Conservation (phyloP, 805 yeast genomes). For the Cephaloascus albidus region DNA sequence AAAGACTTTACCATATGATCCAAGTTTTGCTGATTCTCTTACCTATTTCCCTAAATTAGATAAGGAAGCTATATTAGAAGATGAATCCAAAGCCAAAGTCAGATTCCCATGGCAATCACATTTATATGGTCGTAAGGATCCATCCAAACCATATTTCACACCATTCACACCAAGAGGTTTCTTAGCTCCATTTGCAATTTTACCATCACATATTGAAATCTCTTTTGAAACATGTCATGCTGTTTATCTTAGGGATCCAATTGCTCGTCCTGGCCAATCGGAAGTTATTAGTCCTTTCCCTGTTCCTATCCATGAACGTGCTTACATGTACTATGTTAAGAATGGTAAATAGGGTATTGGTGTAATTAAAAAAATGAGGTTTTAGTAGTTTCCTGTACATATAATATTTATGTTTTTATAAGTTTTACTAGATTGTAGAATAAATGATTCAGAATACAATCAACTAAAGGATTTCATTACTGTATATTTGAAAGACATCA, state of each 20-base stretch:
- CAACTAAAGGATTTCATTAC: too few species aligned
- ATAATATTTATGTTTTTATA: background rate
- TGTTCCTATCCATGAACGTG: constrained; percentile 77
- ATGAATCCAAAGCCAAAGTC: constrained; percentile 40
- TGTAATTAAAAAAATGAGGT: too few species aligned
- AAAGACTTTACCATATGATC: constrained; percentile 29
- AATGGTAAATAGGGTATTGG: constrained; percentile 37
- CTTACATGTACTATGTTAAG: constrained; percentile 88
- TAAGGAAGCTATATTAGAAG: constrained; percentile 36
- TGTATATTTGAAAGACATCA: too few species aligned
- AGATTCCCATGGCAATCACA: constrained; percentile 73
- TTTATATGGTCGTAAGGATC: constrained; percentile 72
- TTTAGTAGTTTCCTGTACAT: constrained; percentile 3
- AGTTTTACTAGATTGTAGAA: too few species aligned
- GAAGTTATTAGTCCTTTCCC: constrained; percentile 92
- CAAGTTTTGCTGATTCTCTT: constrained; percentile 34
- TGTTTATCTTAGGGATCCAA: constrained; percentile 92
- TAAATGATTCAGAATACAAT: too few species aligned
- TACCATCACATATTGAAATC: constrained; percentile 87
- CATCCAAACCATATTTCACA: constrained; percentile 78
- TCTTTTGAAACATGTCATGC: constrained; percentile 92
- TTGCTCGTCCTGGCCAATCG: constrained; percentile 93
- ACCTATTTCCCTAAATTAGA: constrained; percentile 16
- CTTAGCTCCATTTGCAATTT: constrained; percentile 82
- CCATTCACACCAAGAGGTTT: constrained; percentile 97